phyloP scores from a whole-genome alignment of 1,284 basidiomycete species.

The Takashimella koratensis region DNA sequence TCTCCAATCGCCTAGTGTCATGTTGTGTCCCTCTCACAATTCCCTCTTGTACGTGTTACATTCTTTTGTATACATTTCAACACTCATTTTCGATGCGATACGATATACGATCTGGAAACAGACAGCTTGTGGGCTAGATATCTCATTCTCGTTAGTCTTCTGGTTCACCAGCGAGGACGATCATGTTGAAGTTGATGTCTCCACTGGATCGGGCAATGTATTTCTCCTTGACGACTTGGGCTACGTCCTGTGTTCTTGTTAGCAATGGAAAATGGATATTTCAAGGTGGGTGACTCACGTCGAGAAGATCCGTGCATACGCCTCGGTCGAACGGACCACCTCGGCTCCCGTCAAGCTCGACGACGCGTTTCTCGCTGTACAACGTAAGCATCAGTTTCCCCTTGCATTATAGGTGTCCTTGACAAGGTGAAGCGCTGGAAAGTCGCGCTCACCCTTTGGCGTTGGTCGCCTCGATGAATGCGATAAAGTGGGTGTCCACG shows the following conservation, averaged over 20 bases:
- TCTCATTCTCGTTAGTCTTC: constrained; percentile 16
- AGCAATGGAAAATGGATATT: too few relatives aligned
- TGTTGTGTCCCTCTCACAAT: too few relatives aligned
- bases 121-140: too few relatives aligned
- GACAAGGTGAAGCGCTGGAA: background rate
- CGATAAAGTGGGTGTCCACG: constrained; percentile 77
- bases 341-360: constrained; percentile 76
- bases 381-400: constrained; percentile 11
- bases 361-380: constrained; percentile 53
- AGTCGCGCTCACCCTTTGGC: constrained; percentile 29
- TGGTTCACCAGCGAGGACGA: constrained; percentile 45
- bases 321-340: constrained; percentile 75
- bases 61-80: too few relatives aligned
- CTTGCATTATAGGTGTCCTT: background rate
- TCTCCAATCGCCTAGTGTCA: too few relatives aligned
- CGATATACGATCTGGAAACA: too few relatives aligned
- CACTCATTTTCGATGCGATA: too few relatives aligned
- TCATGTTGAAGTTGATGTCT: constrained; percentile 48
- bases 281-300: constrained; percentile 49
- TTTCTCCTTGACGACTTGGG: constrained; percentile 61
- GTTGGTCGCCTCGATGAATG: constrained; percentile 64
- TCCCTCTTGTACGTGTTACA: too few relatives aligned
- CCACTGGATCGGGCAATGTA: constrained; percentile 55
- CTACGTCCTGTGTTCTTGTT: constrained; percentile 62
- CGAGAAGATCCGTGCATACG: constrained; percentile 57